A percentile compares a stretch with the other conserved stretches of the same genome.
Conservation (phyloP, 169 alveolate genomes). For the Cryptosporidium parvum region DNA sequence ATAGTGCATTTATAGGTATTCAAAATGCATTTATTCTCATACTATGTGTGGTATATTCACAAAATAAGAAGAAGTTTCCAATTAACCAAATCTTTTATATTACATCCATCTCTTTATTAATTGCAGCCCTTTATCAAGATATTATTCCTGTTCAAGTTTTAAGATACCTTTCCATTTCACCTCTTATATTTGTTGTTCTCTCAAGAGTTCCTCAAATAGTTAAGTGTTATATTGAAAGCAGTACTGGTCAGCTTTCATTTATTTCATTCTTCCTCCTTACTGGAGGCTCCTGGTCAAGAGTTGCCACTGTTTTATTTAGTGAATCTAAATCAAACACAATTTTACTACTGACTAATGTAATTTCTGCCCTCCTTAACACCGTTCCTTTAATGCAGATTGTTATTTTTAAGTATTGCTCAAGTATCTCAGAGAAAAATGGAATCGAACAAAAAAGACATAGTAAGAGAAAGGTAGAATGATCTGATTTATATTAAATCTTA, state of each 20-base stretch:
- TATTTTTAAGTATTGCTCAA: constrained; percentile 53
- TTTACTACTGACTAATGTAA: constrained; percentile 43
- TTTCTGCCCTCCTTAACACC: constrained; percentile 64
- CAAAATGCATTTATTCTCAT: constrained; percentile 47
- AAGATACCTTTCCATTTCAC: constrained; percentile 59
- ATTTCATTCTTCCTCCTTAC: constrained; percentile 58
- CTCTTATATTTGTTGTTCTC: constrained; percentile 54
- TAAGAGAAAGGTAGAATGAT: constrained; percentile 47
- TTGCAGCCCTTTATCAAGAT: constrained; percentile 32
- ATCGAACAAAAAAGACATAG: constrained; percentile 23
- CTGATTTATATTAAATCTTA: background rate
- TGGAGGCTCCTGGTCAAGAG: constrained; percentile 75
- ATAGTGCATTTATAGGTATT: constrained; percentile 59
- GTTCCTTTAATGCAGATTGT: constrained; percentile 56
- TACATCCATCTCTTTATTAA: constrained; percentile 28
- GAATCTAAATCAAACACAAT: constrained; percentile 55
- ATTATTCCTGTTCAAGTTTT: constrained; percentile 16
- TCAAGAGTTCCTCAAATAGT: constrained; percentile 73
- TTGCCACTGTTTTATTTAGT: constrained; percentile 56
- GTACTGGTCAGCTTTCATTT: constrained; percentile 72
- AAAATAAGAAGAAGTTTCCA: constrained; percentile 6
- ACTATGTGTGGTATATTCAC: constrained; percentile 32
- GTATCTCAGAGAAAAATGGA: constrained; percentile 30
- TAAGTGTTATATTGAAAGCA: constrained; percentile 55
- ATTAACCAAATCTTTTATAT: constrained; percentile 43